These are phyloP conservation scores for Metschnikowia colocasiae DNA, from an alignment of 805 yeast genomes.

Conservation along the genomic window DNA sequence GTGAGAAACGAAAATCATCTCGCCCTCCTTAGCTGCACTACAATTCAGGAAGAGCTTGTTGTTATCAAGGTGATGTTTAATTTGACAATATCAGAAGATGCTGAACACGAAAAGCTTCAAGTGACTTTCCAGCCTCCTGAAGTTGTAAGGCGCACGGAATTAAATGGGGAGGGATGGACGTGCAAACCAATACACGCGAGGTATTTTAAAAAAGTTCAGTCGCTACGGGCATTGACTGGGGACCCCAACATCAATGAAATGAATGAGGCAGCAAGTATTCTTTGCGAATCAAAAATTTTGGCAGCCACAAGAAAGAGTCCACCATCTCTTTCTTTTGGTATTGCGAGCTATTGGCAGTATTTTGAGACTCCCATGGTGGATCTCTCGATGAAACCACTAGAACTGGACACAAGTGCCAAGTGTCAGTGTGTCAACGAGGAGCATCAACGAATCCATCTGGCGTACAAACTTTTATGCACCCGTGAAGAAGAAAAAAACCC, in stretches of 20 bases:
- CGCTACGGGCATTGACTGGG: constrained; percentile 47
- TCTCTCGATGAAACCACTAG: neutral
- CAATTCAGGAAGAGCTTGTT: constrained; percentile 47
- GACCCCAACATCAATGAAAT: constrained; percentile 37
- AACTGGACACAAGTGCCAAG: constrained; percentile 12
- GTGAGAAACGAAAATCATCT: constrained; percentile 20
- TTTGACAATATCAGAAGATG: neutral
- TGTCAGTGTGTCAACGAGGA: constrained; percentile 31
- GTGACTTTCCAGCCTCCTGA: constrained; percentile 27
- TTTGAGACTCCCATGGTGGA: constrained; percentile 25
- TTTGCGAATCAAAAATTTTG: constrained; percentile 40
- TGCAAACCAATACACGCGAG: constrained; percentile 35
- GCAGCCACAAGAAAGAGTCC: constrained; percentile 11
- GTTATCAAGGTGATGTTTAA: constrained; percentile 34
- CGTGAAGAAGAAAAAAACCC: neutral
- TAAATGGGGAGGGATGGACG: constrained; percentile 51
- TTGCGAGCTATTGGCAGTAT: constrained; percentile 33
- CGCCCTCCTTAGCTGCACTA: constrained; percentile 34
- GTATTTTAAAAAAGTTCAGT: constrained; percentile 48
- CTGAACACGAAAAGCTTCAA: neutral
- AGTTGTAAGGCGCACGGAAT: constrained; percentile 20
- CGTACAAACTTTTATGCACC: constrained; percentile 1
- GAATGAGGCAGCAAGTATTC: constrained; percentile 24
- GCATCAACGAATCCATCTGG: constrained; percentile 31
- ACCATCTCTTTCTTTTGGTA: constrained; percentile 24